Base-by-base conservation (phyloP, 306 rosid species). In the Medicago arabica region DNA sequence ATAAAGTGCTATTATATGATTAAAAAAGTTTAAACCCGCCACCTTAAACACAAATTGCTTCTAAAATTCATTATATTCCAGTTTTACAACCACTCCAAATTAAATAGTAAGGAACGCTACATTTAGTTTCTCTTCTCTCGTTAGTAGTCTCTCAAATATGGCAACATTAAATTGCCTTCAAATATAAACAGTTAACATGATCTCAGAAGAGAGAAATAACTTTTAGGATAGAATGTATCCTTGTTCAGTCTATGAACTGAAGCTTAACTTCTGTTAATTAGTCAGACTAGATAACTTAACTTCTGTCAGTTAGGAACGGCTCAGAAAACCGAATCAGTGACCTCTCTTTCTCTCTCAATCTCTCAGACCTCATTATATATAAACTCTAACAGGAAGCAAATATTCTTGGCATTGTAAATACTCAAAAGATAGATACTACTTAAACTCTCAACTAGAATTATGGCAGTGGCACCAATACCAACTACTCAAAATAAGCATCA, bases 391-490 rank as follows among this genome's bases (percentile, higher is more conserved):
- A 39, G 0, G n/a, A n/a, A 67, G 53, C 17, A 60, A 15, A 70
- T 18, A 51, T 75, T 71, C 36, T 12, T 64, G 70, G 73, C 63
- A 34, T 34, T 55, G 54, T 17, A 50, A 58, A 76, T 40, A 59
- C 16, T 59, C 15, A 63, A 73, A 66, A 23, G 53, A 41, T 14
- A 36, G 36, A 71, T 38, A 18, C 28, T 75, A 41, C 38, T 63
- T 9, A 5, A 36, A 46, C 15, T 58, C 59, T 54, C 16, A 51
- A 18, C 25, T 46, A 55, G 69, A 36, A 71, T 40, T 50, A 51
- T 7, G 64, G 64, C 64, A 75, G 25, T 4, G 69, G 51, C 69
- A 79, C 44, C 54, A 72, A 51, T 8, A 71, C 49, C 43, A 80
- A 43, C 43, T 58, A 47, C 31, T 65, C 53, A 16, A 72, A 57